These are phyloP conservation scores for Larix sibirica DNA, from an alignment of 83 land plant species.

Conservation along the genomic window DNA sequence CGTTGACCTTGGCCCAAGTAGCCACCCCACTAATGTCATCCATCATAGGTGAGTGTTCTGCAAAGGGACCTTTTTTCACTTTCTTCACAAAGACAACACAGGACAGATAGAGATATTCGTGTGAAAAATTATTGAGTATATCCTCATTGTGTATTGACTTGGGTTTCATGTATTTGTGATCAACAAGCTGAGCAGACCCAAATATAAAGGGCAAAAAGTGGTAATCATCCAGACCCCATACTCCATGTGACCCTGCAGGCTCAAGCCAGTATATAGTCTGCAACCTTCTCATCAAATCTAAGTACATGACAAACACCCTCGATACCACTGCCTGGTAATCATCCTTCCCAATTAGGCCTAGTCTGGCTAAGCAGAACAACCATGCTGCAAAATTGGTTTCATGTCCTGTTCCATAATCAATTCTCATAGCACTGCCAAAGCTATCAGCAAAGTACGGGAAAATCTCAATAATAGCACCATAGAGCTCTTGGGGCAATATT, in stretches of 20 bases:
- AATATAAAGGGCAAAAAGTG: slow-evolving; percentile 95
- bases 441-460: slow-evolving; percentile 86
- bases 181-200: slow-evolving; percentile 90
- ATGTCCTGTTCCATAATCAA: slow-evolving; percentile 98
- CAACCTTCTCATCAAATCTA: slow-evolving; percentile 89
- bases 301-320: slow-evolving; percentile 70
- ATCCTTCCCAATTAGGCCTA: slow-evolving; percentile 68
- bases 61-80: slow-evolving; percentile 91
- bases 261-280: slow-evolving; percentile 87
- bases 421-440: slow-evolving; percentile 88
- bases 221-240: slow-evolving; percentile 98
- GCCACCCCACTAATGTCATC: slow-evolving; percentile 96
- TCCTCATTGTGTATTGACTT: slow-evolving; percentile 94
- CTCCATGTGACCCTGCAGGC: slow-evolving; percentile 99
- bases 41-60: slow-evolving; percentile 96
- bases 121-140: slow-evolving; percentile 73
- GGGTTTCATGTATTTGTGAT: slow-evolving; percentile 97
- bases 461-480: slow-evolving; percentile 39
- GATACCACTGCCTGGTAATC: slow-evolving; percentile 83
- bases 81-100: slow-evolving; percentile 90
- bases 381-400: slow-evolving; percentile 95
- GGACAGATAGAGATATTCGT: slow-evolving; percentile 83
- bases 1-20: slow-evolving; percentile 88
- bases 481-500: slow-evolving; percentile 33
- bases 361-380: slow-evolving; percentile 83